Evolutionary conservation across 2,329 filamentous ascomycete species (phyloP).

Genomic region (Scytalidium lignicola): DNA sequence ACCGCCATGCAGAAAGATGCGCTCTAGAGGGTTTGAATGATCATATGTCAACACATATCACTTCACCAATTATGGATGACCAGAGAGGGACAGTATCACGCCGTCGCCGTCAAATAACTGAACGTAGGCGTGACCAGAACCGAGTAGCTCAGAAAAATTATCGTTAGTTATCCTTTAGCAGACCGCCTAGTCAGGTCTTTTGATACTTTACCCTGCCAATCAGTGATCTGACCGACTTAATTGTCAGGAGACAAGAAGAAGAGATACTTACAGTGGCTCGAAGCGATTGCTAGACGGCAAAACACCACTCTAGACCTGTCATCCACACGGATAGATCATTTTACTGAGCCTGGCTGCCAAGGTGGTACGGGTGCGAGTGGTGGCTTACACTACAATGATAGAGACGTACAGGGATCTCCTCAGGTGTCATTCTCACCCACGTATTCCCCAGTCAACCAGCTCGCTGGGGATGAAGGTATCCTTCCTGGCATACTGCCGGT

Average conservation of each 20-base stretch:
- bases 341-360: background rate
- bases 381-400: too few relatives aligned
- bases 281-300: background rate
- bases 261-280: slow-evolving; percentile 3
- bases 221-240: background rate
- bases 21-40: too few relatives aligned
- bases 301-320: background rate
- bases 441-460: background rate
- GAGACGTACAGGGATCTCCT: too few relatives aligned
- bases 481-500: too few relatives aligned
- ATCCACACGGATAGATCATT: background rate
- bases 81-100: too few relatives aligned
- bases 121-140: slow-evolving; percentile 7
- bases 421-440: too few relatives aligned
- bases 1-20: too few relatives aligned
- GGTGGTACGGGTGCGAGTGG: background rate
- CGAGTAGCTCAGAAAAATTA: slow-evolving; percentile 9
- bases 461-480: background rate
- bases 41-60: too few relatives aligned
- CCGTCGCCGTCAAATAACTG: slow-evolving; percentile 1
- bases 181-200: background rate
- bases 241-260: slow-evolving; percentile 7
- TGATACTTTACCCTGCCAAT: background rate
- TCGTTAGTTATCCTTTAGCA: slow-evolving; percentile 1
- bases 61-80: too few relatives aligned